Base-by-base conservation (phyloP, 768 basidiomycete genomes). In the Asterophora parasitica region DNA sequence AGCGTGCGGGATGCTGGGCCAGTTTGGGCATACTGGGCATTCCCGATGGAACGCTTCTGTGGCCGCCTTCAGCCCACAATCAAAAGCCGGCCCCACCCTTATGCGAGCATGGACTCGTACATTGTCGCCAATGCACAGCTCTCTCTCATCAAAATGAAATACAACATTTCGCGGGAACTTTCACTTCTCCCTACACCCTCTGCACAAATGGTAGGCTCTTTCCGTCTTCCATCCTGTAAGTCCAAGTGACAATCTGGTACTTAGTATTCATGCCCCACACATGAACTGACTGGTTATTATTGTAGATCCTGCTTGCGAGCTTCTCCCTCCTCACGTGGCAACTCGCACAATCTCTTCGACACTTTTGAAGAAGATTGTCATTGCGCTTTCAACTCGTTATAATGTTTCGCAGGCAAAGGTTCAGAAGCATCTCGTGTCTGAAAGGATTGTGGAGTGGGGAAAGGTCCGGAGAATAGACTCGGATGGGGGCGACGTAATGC, bases 21-120 rank as follows among this genome's bases (percentile, higher is more conserved):
- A 8, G 66, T 69, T 9, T 72, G 69, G 66, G 49, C 55, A 1
- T 65, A 61, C 38, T 69, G 70, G 70, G 59, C 67, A 7, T 73
- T 71, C 54, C 57, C 62, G 0, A 70, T 70, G 61, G 71, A 73
- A 49, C 55, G 66, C 3, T 69, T 63, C 46, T 72, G 72, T 48
- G 64, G 69, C 0, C 20, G 15, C 1, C 49, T 74, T 3, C 43
- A 49, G 15, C 59, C 50, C 3, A 51, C 53, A 1, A 59, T 72
- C 45, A 54, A 52, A 28, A 67, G 61, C 35, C 58, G 62, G 15
- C 45, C 57, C 1, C 56, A 62, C 52, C 70, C 71, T 17, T 72
- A 57, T 52, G 55, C 58, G 7, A 53, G 54, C 6, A 53, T 74
- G 10, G 59, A 62, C 42, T 46, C 50, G 15, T 64, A 58, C 42